Evolutionary conservation across 495 filamentous ascomycete species (phyloP).

Genomic region (Elasticomyces elasticus): DNA sequence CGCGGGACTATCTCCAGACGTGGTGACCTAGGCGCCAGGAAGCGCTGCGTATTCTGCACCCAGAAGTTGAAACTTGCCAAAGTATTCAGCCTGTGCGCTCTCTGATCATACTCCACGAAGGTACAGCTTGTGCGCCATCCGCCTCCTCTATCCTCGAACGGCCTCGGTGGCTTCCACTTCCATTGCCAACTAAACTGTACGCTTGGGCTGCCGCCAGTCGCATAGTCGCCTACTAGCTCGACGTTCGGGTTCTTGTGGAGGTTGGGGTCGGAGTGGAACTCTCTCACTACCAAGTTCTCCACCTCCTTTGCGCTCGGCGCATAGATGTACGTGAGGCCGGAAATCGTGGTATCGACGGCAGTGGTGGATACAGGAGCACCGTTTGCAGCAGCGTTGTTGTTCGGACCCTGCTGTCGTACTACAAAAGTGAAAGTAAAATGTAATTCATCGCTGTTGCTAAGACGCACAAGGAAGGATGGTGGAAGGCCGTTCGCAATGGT

Average conservation of each 20-base stretch:
- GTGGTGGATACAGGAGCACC: constrained; percentile 31
- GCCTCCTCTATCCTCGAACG: constrained; percentile 69
- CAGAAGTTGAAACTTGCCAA: constrained; percentile 90
- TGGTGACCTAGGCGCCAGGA: constrained; percentile 38
- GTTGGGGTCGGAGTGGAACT: constrained; percentile 96
- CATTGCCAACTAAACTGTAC: constrained; percentile 92
- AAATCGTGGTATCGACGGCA: constrained; percentile 59
- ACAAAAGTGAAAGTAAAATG: constrained; percentile 86
- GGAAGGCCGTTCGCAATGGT: constrained; percentile 40
- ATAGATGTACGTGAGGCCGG: constrained; percentile 84
- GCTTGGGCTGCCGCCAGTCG: constrained; percentile 66
- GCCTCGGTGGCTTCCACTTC: constrained; percentile 90
- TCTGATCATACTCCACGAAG: constrained; percentile 90
- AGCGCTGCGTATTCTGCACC: constrained; percentile 51
- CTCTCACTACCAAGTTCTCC: constrained; percentile 84
- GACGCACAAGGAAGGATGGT: constrained; percentile 74
- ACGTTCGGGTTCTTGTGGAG: constrained; percentile 96
- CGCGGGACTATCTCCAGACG: constrained; percentile 67
- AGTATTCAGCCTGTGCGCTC: constrained; percentile 77
- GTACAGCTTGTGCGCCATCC: constrained; percentile 95
- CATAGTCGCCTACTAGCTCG: constrained; percentile 77
- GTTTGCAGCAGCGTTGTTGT: constrained; percentile 33
- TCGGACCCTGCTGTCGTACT: constrained; percentile 49
- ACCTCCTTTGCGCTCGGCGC: constrained; percentile 76
- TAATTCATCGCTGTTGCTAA: constrained; percentile 83